Evolutionary conservation across 805 yeast genomes (phyloP).

Genomic region (Cyberlindnera maritima): DNA sequence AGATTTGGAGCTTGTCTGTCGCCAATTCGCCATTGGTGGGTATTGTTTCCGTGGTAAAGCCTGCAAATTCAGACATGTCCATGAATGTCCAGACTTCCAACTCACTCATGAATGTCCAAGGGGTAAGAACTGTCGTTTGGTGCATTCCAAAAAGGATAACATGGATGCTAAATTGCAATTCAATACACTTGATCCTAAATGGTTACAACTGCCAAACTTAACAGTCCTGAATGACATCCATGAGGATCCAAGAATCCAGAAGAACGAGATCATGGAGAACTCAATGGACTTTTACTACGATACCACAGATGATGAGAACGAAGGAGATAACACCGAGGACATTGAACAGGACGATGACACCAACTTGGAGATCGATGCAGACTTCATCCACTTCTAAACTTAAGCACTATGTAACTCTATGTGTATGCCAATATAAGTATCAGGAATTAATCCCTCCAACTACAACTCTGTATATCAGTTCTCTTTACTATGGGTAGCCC

Average conservation of each 20-base stretch:
- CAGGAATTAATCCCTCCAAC: no score
- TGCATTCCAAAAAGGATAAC: constrained; percentile 40
- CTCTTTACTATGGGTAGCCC: no score
- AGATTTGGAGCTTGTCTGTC: constrained; percentile 47
- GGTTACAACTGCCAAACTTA: constrained; percentile 24
- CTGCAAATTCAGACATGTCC: constrained; percentile 57
- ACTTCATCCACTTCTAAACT: constrained; percentile 26
- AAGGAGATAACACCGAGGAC: constrained; percentile 5
- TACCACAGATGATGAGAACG: constrained; percentile 27
- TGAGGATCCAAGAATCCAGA: constrained; percentile 24
- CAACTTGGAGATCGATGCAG: constrained; percentile 24
- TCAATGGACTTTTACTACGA: neutral
- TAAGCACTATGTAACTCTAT: neutral
- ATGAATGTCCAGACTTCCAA: constrained; percentile 70
- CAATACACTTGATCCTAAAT: constrained; percentile 19
- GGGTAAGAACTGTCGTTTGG: constrained; percentile 49
- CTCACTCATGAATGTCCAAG: constrained; percentile 58
- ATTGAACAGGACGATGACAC: constrained; percentile 5
- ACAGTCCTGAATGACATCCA: constrained; percentile 17
- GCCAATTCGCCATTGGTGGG: constrained; percentile 66
- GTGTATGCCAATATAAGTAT: neutral
- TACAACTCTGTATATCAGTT: no score
- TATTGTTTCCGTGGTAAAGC: constrained; percentile 60
- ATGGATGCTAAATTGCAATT: constrained; percentile 24
- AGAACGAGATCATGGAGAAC: constrained; percentile 22